phyloP scores from a whole-genome alignment of 148 eudicot genomes.

The Talinum fruticosum region DNA sequence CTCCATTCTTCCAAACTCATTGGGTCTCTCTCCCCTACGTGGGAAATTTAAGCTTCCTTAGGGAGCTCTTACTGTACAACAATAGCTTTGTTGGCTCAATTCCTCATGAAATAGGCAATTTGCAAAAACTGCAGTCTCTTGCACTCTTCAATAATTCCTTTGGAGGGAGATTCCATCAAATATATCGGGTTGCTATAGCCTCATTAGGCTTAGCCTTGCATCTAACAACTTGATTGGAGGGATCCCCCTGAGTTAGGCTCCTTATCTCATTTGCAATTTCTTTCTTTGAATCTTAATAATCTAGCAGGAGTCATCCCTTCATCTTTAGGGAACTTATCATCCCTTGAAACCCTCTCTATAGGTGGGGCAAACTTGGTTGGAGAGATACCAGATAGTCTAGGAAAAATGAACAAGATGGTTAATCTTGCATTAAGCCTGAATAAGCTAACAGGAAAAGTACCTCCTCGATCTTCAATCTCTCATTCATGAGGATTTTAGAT shows the following conservation, averaged over 20 bases:
- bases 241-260: conserved; percentile 22
- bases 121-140: conserved; percentile 1
- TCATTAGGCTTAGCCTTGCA: background rate
- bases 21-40: conserved; percentile 19
- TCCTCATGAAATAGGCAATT: conserved; percentile 20
- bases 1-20: conserved; percentile 7
- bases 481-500: background rate
- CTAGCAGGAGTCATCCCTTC: conserved; percentile 20
- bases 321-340: conserved; percentile 21
- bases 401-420: conserved; percentile 8
- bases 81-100: conserved; percentile 12
- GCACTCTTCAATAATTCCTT: conserved; percentile 6
- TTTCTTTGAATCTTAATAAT: background rate
- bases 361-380: background rate
- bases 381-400: conserved; percentile 14
- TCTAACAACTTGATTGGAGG: conserved; percentile 21
- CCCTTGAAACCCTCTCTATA: background rate
- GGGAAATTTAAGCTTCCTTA: conserved; percentile 21
- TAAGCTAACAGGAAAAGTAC: conserved; percentile 20
- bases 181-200: conserved; percentile 12
- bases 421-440: background rate
- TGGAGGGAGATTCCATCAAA: conserved; percentile 16
- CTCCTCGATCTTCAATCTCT: conserved; percentile 29
- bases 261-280: conserved; percentile 10
- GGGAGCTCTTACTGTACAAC: background rate